Evolutionary conservation across 1,284 basidiomycete genomes (phyloP).

Genomic region (Leccinum colubrinum): DNA sequence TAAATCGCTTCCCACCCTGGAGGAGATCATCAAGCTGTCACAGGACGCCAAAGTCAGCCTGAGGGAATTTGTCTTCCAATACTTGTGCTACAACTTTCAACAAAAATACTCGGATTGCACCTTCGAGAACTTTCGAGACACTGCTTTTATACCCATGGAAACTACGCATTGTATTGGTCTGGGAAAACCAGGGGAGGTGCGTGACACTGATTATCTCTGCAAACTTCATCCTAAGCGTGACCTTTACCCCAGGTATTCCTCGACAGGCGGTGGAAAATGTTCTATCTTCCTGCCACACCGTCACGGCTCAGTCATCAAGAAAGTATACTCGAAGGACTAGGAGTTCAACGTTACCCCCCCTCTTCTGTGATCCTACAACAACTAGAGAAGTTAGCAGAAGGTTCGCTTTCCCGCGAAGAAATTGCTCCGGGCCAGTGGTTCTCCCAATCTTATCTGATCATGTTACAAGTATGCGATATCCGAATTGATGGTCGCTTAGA

Average conservation of each 20-base stretch:
- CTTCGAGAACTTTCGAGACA: conserved; percentile 44
- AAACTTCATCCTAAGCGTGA: not conserved
- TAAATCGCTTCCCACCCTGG: conserved; percentile 71
- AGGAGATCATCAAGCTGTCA: conserved; percentile 59
- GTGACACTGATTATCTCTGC: not conserved
- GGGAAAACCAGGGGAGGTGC: conserved; percentile 69
- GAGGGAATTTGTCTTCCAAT: conserved; percentile 60
- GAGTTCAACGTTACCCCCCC: conserved; percentile 71
- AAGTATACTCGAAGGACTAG: conserved; percentile 60
- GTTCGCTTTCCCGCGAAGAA: not conserved
- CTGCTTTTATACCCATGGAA: conserved; percentile 79
- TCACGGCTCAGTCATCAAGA: conserved; percentile 39
- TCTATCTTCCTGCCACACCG: conserved; percentile 71
- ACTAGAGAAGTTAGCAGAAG: conserved; percentile 33
- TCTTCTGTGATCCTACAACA: conserved; percentile 58
- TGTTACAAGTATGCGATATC: not conserved
- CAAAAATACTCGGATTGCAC: conserved; percentile 63
- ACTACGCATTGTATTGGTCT: conserved; percentile 38
- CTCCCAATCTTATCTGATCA: not conserved
- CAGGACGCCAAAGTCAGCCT: conserved; percentile 36
- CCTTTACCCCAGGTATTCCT: conserved; percentile 60
- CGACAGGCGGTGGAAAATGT: conserved; percentile 60
- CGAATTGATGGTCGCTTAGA: not conserved
- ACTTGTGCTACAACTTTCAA: conserved; percentile 68
- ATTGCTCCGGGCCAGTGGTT: not conserved